These are phyloP conservation scores for Aspergillus heteromorphus DNA, from an alignment of 495 filamentous ascomycete species.

Conservation along the genomic window DNA sequence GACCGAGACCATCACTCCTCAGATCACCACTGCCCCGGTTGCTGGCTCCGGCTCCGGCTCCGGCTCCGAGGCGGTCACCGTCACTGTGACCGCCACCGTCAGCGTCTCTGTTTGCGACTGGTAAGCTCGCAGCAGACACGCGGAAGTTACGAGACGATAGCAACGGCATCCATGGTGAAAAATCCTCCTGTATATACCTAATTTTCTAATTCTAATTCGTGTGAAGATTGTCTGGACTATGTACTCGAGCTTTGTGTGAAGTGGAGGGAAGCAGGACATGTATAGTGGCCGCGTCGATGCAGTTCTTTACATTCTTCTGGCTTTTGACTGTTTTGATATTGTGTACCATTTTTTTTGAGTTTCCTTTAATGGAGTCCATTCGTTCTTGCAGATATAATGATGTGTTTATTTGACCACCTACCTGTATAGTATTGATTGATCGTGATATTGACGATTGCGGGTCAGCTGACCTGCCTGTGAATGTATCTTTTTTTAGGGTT, in stretches of 20 bases:
- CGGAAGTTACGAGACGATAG: slow-evolving; percentile 15
- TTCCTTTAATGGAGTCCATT: slow-evolving; percentile 39
- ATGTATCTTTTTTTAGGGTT: neutral
- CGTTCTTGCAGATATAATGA: slow-evolving; percentile 16
- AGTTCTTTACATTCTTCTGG: slow-evolving; percentile 6
- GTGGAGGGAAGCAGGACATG: neutral
- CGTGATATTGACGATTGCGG: neutral
- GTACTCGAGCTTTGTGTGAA: neutral
- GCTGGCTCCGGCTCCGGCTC: slow-evolving; percentile 3
- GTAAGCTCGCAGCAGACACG: slow-evolving; percentile 2
- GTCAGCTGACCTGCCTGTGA: neutral
- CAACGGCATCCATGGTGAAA: slow-evolving; percentile 18
- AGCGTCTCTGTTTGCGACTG: slow-evolving; percentile 26
- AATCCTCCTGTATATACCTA: slow-evolving; percentile 33
- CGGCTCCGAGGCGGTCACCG: slow-evolving; percentile 5
- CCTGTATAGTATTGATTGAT: slow-evolving; percentile 6
- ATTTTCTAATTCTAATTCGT: slow-evolving; percentile 32
- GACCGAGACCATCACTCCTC: slow-evolving; percentile 9
- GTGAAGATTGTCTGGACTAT: slow-evolving; percentile 1
- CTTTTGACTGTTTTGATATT: slow-evolving; percentile 12
- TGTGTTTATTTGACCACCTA: slow-evolving; percentile 1
- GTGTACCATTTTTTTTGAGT: slow-evolving; percentile 19
- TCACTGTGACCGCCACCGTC: slow-evolving; percentile 29
- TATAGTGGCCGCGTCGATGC: neutral
- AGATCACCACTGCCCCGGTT: slow-evolving; percentile 7